A percentile compares a stretch with the other conserved stretches of the same genome.
Conservation (phyloP, 768 basidiomycete species). For the Termitomyces titanicus region DNA sequence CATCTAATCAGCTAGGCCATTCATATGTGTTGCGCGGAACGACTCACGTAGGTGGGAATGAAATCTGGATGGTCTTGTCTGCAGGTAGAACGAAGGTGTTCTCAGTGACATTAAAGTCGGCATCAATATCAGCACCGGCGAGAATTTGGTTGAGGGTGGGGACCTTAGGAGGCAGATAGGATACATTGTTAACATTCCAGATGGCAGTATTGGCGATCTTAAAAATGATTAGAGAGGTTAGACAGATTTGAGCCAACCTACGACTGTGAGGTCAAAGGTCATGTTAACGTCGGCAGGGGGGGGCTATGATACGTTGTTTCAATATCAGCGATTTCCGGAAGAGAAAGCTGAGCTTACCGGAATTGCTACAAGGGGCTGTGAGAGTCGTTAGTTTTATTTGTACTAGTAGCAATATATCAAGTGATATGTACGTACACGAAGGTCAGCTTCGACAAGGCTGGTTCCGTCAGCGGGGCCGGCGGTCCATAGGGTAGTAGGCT, state of each 20-base stretch:
- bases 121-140: slow-evolving; percentile 32
- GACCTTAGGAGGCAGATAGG: slow-evolving; percentile 26
- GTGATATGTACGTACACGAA: slow-evolving; percentile 6
- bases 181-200: slow-evolving; percentile 31
- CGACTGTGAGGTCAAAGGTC: slow-evolving; percentile 20
- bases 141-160: slow-evolving; percentile 33
- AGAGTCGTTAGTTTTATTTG: background rate
- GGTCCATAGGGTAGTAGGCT: slow-evolving; percentile 28
- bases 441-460: slow-evolving; percentile 12
- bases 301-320: slow-evolving; percentile 4
- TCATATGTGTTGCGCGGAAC: background rate
- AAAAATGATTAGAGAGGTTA: background rate
- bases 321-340: background rate
- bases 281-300: slow-evolving; percentile 25
- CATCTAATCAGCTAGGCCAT: background rate
- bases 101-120: slow-evolving; percentile 29
- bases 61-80: slow-evolving; percentile 36
- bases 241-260: background rate
- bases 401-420: background rate
- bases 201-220: slow-evolving; percentile 18
- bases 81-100: slow-evolving; percentile 36
- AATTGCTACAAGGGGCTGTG: slow-evolving; percentile 9
- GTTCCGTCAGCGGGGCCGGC: slow-evolving; percentile 14
- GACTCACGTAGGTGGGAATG: slow-evolving; percentile 27
- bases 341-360: background rate